Evolutionary conservation across 1,284 basidiomycete genomes (phyloP).

Genomic region (Ustilago crameri): DNA sequence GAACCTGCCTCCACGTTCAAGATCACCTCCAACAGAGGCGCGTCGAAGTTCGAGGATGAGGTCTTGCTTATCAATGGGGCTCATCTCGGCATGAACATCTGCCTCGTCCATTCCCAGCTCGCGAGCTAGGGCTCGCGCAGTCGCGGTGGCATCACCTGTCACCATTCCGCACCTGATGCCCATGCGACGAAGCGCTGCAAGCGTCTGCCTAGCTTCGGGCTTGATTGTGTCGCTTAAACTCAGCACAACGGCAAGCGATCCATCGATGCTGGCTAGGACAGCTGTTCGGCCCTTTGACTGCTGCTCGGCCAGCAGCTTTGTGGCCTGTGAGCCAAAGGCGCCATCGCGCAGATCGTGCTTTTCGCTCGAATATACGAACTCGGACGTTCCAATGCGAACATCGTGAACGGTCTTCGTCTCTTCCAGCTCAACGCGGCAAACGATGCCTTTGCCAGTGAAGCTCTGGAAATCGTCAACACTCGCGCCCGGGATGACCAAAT

Average conservation of each 20-base stretch:
- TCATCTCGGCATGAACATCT: slow-evolving; percentile 62
- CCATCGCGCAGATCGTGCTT: slow-evolving; percentile 13
- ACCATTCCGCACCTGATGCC: slow-evolving; percentile 63
- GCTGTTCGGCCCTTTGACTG: slow-evolving; percentile 59
- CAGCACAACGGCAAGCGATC: slow-evolving; percentile 42
- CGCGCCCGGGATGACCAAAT: slow-evolving; percentile 68
- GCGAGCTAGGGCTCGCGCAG: slow-evolving; percentile 59
- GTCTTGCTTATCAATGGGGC: slow-evolving; percentile 63
- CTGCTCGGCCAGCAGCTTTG: slow-evolving; percentile 33
- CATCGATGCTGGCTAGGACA: slow-evolving; percentile 60
- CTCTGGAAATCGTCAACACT: slow-evolving; percentile 78
- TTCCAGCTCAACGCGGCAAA: slow-evolving; percentile 43
- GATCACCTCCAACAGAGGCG: slow-evolving; percentile 41
- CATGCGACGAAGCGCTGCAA: slow-evolving; percentile 56
- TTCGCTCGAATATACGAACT: slow-evolving; percentile 30
- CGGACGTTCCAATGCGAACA: slow-evolving; percentile 55
- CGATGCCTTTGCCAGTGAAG: slow-evolving; percentile 87
- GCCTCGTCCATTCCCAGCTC: slow-evolving; percentile 51
- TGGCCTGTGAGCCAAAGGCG: slow-evolving; percentile 20
- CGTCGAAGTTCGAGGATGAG: slow-evolving; percentile 69
- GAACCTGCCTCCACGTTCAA: slow-evolving; percentile 28
- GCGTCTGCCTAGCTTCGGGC: slow-evolving; percentile 55
- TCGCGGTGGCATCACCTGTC: slow-evolving; percentile 62
- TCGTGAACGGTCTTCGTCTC: slow-evolving; percentile 52
- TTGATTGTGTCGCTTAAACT: slow-evolving; percentile 64